A percentile compares a stretch with the other conserved stretches of the same genome.
Evolutionary conservation across 202 grass and related monocot species (phyloP).

Genomic region (Sporobolus alterniflorus): DNA sequence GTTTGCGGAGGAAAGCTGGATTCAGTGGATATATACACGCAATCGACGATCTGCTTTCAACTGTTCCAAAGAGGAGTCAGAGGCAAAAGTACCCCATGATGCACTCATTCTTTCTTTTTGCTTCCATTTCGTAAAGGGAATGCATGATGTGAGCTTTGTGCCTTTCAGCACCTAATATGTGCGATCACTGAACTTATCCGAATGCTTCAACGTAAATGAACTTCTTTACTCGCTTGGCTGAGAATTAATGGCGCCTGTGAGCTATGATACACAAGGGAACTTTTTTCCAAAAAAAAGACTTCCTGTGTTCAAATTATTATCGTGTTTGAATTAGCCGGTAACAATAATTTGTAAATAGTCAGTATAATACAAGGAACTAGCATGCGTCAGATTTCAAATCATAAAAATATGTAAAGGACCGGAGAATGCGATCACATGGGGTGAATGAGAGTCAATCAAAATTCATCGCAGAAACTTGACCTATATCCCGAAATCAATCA

Average conservation of each 20-base stretch:
- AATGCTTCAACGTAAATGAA: constrained; percentile 4
- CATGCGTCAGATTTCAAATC: too few species aligned
- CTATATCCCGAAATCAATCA: too few species aligned
- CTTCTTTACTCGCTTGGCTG: constrained; percentile 18
- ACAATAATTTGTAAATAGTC: too few species aligned
- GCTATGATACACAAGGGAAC: background rate
- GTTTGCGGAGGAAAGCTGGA: constrained; percentile 8
- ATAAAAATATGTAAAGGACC: too few species aligned
- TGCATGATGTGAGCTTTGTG: constrained; percentile 24
- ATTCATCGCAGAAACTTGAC: too few species aligned
- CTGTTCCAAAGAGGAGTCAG: constrained; percentile 43
- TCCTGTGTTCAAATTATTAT: too few species aligned
- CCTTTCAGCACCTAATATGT: constrained; percentile 49
- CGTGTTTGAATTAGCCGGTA: too few species aligned
- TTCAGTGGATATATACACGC: constrained; percentile 45
- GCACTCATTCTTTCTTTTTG: background rate
- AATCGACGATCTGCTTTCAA: constrained; percentile 42
- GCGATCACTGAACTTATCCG: constrained; percentile 57
- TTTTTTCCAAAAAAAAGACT: too few species aligned
- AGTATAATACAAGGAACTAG: too few species aligned
- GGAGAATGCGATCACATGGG: too few species aligned
- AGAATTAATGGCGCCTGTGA: constrained; percentile 6
- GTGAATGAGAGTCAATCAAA: too few species aligned
- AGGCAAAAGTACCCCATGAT: constrained; percentile 32
- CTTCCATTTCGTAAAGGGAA: constrained; percentile 16